Evolutionary conservation across 83 land plant genomes (phyloP).

Genomic region (Picea mariana): DNA sequence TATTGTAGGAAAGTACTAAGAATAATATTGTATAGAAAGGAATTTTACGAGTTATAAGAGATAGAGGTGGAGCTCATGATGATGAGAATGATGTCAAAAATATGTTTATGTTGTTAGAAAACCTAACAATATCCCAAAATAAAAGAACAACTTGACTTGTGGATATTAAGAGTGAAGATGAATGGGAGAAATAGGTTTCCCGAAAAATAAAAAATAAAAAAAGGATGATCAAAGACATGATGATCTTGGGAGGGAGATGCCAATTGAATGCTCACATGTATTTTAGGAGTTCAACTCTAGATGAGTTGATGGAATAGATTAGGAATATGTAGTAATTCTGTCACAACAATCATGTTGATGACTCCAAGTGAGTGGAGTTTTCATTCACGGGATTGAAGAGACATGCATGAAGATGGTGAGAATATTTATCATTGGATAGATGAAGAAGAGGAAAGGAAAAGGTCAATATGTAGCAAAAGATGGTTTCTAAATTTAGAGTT

Average conservation of each 20-base stretch:
- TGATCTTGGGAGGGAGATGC: background rate
- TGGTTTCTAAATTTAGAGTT: background rate
- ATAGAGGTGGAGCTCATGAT: too few relatives aligned
- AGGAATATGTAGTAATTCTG: background rate
- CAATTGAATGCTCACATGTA: background rate
- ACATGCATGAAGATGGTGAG: background rate
- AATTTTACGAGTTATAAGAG: too few relatives aligned
- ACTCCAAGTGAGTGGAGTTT: background rate
- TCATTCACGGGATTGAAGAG: background rate
- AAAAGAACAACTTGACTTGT: too few relatives aligned
- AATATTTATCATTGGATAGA: background rate
- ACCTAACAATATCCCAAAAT: too few relatives aligned
- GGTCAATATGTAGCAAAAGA: background rate
- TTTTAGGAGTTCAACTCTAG: background rate
- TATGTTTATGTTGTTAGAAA: too few relatives aligned
- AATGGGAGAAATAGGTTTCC: too few relatives aligned
- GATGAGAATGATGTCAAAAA: too few relatives aligned
- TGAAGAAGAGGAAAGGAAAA: background rate
- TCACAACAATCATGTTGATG: background rate
- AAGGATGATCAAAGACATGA: background rate
- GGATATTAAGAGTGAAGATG: too few relatives aligned
- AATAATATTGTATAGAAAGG: too few relatives aligned
- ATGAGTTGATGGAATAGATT: background rate
- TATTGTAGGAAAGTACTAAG: too few relatives aligned
- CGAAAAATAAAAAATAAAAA: too few relatives aligned